Evolutionary conservation across 2,329 filamentous ascomycete genomes (phyloP), one percentile per base, ranked within the genome.

Genomic region (Fusarium burgessii): DNA sequence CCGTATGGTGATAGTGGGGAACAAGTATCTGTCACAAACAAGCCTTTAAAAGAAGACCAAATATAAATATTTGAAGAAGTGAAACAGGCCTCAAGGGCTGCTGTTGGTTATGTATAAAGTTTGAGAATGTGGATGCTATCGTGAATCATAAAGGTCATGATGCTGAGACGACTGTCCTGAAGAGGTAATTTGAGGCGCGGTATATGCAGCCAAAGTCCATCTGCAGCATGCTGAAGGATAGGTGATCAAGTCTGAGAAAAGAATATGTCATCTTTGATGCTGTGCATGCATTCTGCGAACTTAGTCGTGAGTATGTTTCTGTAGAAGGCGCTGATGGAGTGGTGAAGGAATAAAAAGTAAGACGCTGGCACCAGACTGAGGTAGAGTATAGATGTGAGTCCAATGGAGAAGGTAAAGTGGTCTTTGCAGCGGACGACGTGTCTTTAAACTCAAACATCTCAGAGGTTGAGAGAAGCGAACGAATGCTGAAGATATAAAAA

Each of bases 121-220:
- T 33, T 11, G 5, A 49, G 17, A 35, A 2, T 1, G 20, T 10
- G n/a, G 13, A 23, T 7, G 29, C 15, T 49, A 11, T 49, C 15
- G 29, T 49, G 23, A 0, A 0, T 35, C 29, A 23, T 49, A 4
- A 18, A 18, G 14, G 15, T 10, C 29, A 11, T 23, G 5, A 5
- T 29, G 3, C n/a, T 29, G 6, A 23, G 13, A 5, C 0, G 12
- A 13, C 6, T 4, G 7, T 8, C 17, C 11, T 8, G 33, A 23
- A n/a, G 20, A 17, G 2, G 3, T 18, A 10, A 29, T 29, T 1
- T 3, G 2, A 23, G 17, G 15, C 29, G 1, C 10, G 4, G 18
- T 14, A 35, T 7, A 5, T 14, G 15, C 46, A 18, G 11, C 23
- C 15, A 14, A 18, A 6, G 1, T 5, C 11, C 0, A 23, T 23